Evolutionary conservation across 768 basidiomycete species (phyloP).

Genomic region (Mycena vitilis): DNA sequence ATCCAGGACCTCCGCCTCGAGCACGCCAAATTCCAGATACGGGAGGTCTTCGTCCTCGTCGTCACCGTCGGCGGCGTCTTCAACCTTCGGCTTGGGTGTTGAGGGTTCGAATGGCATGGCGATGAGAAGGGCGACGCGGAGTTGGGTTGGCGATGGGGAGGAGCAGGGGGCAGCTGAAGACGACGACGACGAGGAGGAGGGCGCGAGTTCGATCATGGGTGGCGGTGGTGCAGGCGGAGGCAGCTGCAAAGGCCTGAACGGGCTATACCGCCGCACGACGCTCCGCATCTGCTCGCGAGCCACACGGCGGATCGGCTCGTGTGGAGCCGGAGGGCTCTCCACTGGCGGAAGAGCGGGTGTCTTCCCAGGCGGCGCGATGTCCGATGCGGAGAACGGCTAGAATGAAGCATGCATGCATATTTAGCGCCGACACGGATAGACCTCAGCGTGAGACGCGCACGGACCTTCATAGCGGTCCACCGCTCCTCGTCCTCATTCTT

Average conservation of each 20-base stretch:
- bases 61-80: not conserved
- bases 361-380: not conserved
- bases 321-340: too few species aligned
- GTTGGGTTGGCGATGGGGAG: not conserved
- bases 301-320: not conserved
- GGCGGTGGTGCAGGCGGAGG: not conserved
- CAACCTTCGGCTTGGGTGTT: not conserved
- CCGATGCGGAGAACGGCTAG: conserved; percentile 5
- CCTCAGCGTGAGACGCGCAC: not conserved
- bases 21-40: conserved; percentile 18
- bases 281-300: conserved; percentile 3
- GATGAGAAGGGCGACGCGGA: conserved; percentile 16
- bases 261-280: conserved; percentile 3
- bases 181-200: not conserved
- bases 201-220: not conserved
- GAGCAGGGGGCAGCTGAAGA: not conserved
- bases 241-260: not conserved
- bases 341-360: not conserved
- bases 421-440: not conserved
- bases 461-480: conserved; percentile 21
- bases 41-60: conserved; percentile 1
- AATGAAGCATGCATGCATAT: not conserved
- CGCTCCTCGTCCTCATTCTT: conserved; percentile 4
- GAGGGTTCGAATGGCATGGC: conserved; percentile 8
- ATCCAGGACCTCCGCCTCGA: conserved; percentile 14